Base-by-base conservation (phyloP, 1,284 basidiomycete species). In the Sporisorium graminicola region DNA sequence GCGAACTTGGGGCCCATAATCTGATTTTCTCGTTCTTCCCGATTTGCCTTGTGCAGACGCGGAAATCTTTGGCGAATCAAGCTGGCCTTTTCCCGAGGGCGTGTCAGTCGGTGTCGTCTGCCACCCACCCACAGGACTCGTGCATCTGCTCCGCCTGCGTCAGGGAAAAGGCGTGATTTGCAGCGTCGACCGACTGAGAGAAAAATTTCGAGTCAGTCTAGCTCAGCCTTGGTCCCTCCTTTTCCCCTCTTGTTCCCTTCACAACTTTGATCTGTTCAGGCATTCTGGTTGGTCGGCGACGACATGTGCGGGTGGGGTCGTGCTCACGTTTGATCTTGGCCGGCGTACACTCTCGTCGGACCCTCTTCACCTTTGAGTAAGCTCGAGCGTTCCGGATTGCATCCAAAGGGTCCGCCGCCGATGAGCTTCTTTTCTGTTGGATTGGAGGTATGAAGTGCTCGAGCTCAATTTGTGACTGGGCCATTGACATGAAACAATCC, bases 61-160 rank as follows among this genome's bases (percentile, higher is more conserved):
- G 54, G 14, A 51, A 51, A 46, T 63, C 54, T 31, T 26, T n/a
- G 29, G 37, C 66, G 46, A 51, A 59, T 58, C 62, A 60, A 43
- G 53, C 16, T 20, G 47, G 51, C 18, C 42, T 37, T 27, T 60
- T 60, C 40, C 22, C 43, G 54, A 56, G 20, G 40, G 20, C n/a
- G 49, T n/a, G 40, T 16, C 37, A 22, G 12, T 1, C 24, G 5
- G 63, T 71, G 68, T 71, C 68, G 68, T 71, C 58, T 62, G 63
- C 62, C 68, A 65, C 33, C 4, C 57, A 0, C n/a, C n/a, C n/a
- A n/a, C n/a, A n/a, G n/a, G n/a, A n/a, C 35, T 50, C 22, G n/a
- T 40, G 37, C 37, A 40, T 40, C n/a, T 33, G 37, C 49, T 27
- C 24, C 13, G 46, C 22, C 46, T 16, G 14, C 8, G 46, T n/a